These are phyloP conservation scores for slime mould (Dictyostelium discoideum) DNA, from an alignment of 78 protist genomes.

Conservation along the genomic window DNA sequence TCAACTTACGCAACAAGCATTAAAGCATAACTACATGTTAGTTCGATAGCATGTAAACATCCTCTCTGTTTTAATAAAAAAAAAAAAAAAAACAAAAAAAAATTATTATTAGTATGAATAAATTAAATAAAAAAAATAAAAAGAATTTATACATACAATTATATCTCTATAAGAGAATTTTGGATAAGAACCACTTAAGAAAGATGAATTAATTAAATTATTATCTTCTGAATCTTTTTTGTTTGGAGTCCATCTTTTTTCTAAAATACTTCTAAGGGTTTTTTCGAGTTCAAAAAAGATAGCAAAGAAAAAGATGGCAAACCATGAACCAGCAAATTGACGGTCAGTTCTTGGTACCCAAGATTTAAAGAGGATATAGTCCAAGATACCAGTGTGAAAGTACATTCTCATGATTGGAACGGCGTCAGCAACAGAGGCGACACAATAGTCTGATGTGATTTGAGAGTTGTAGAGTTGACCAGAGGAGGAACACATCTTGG, in stretches of 20 bases:
- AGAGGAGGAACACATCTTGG: background rate
- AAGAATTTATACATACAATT: background rate
- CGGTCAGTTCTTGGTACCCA: slow-evolving; percentile 64
- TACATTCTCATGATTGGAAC: slow-evolving; percentile 75
- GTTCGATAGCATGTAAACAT: slow-evolving; percentile 6
- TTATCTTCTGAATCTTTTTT: background rate
- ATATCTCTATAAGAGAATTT: slow-evolving; percentile 24
- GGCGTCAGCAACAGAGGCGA: background rate
- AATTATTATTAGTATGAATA: background rate
- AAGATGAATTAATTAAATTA: background rate
- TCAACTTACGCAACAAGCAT: slow-evolving; percentile 60
- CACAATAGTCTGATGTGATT: slow-evolving; percentile 6
- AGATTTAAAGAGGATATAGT: slow-evolving; percentile 38
- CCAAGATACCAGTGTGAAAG: slow-evolving; percentile 76
- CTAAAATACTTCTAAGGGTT: slow-evolving; percentile 36
- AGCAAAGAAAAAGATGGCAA: slow-evolving; percentile 50
- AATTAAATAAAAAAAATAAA: too few relatives aligned
- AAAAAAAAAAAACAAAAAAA: too few relatives aligned
- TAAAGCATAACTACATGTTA: slow-evolving; percentile 31
- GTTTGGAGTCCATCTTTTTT: slow-evolving; percentile 39
- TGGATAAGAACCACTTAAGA: slow-evolving; percentile 12
- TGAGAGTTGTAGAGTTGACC: background rate
- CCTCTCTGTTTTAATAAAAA: background rate
- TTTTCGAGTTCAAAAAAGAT: slow-evolving; percentile 42
- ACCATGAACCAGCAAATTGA: slow-evolving; percentile 63